Base-by-base conservation (phyloP, 345 rosid species). In the Aquilaria malaccensis region DNA sequence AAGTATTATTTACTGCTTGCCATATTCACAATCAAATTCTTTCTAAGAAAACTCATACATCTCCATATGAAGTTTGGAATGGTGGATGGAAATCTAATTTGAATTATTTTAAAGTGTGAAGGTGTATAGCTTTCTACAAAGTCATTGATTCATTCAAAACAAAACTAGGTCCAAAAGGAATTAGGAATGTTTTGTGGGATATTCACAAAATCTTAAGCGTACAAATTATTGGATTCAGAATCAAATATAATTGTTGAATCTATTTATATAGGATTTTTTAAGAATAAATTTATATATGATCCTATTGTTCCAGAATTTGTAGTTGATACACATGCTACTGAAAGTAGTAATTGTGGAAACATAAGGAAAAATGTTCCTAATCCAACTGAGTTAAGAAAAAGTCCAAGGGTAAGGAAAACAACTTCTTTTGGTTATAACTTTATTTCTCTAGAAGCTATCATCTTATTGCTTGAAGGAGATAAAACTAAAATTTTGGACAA, bases 41-140 rank as follows among this genome's bases (percentile, higher is more conserved):
- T 6, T 10, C 37, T 0, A 69, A 14, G 31, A 51, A 56, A 32
- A 7, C 10, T 3, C 11, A 62, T 5, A 2, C 45, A 3, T 56
- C 67, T 49, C 30, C 49, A 50, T 63, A 69, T 51, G 57, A 69
- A 45, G 0, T 10, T 11, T 55, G 63, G 54, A 63, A 57, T 22
- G 22, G 1, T 1, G 32, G 49, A 0, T 13, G 45, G 11, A 56
- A 56, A 0, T 59, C 13, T 43, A 43, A 62, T 12, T 5, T 62
- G 29, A 14, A 9, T 33, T 69, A 56, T 45, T 15, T 50, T 6
- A 56, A 14, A 69, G 54, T 69, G 32, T 57, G 33, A n/a, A 62
- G 63, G 1, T 56, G 32, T 13, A 56, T 11, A 45, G 59, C 10
- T 0, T 0, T 14, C 2, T 52, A 60, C 11, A 15, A 49, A n/a